Evolutionary conservation across 2,329 filamentous ascomycete genomes (phyloP), one percentile per base, ranked within the genome.

Genomic region (Leptodontidium sp.): DNA sequence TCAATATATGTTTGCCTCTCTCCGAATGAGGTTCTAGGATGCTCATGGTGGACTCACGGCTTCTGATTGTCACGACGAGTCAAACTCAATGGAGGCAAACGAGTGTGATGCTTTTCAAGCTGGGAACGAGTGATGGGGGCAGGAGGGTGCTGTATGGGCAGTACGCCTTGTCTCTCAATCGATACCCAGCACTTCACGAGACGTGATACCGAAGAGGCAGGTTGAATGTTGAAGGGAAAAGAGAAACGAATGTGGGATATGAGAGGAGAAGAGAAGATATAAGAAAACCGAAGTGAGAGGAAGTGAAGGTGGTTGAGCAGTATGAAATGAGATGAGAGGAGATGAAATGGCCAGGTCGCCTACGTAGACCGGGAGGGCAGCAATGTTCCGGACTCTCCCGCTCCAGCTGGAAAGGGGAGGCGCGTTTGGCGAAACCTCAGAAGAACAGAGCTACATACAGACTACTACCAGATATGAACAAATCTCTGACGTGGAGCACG

Each of bases 101-200:
- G 70, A 72, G 49, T 71, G 72, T 68, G 65, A 17, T 65, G 49
- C 29, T 64, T 47, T n/a, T 29, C 40, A 38, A 72, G 71, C 65
- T 52, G 29, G 24, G 62, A 71, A 71, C 32, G 65, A 72, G 53
- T 68, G 71, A 72, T 49, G 67, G 63, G 40, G 61, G 45, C 59
- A n/a, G 47, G 17, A 47, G 24, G 17, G 9, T 35, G 63, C 24
- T 65, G n/a, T 58, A 14, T 50, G 29, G 47, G 65, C 65, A 67
- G 64, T 69, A 65, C 57, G 59, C 58, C 38, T 52, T 47, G 32
- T 47, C 53, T 50, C 61, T 40, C 67, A 52, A 15, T 66, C 64
- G 68, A 70, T 66, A 68, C 67, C 62, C 61, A 65, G 61, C 58
- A 70, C 65, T 64, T 72, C 68, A 52, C 68, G 57, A 62, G 64